Conservation (phyloP, 148 eudicot genomes). For the Chenopodium suecicum region DNA sequence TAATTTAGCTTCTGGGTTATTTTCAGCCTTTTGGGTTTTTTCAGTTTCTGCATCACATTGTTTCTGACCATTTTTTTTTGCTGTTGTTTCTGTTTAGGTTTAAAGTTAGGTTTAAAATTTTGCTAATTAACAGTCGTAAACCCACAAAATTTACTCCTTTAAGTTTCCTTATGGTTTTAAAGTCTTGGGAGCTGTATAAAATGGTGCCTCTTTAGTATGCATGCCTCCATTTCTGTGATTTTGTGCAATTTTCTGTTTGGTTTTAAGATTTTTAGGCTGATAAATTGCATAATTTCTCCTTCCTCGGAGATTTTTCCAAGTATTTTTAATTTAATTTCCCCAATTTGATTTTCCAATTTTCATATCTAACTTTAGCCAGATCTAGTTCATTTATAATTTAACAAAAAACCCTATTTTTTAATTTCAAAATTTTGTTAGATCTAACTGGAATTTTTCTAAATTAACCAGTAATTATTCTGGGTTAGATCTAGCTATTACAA, state of each 20-base stretch:
- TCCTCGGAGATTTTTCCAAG: too few relatives aligned
- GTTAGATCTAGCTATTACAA: too few relatives aligned
- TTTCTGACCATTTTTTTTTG: not conserved
- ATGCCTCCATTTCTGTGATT: constrained; percentile 14
- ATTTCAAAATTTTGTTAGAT: too few relatives aligned
- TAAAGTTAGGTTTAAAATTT: not conserved
- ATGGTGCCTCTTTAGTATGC: constrained; percentile 21
- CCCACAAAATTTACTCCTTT: not conserved
- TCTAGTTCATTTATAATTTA: too few relatives aligned
- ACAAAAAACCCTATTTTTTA: too few relatives aligned
- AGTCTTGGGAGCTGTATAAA: constrained; percentile 3
- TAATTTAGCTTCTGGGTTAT: constrained; percentile 34
- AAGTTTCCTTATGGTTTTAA: not conserved
- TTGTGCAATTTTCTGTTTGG: not conserved
- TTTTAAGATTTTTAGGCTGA: not conserved
- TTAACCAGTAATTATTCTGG: too few relatives aligned
- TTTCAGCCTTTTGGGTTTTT: constrained; percentile 19
- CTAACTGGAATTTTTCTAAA: too few relatives aligned
- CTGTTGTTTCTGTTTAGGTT: not conserved
- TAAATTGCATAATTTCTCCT: not conserved
- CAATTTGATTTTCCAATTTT: too few relatives aligned
- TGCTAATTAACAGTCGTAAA: not conserved
- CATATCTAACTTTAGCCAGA: too few relatives aligned
- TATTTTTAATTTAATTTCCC: too few relatives aligned
- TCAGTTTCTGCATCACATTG: constrained; percentile 2